These are phyloP conservation scores for Floccularia luteovirens DNA, from an alignment of 768 basidiomycete species.

Conservation along the genomic window DNA sequence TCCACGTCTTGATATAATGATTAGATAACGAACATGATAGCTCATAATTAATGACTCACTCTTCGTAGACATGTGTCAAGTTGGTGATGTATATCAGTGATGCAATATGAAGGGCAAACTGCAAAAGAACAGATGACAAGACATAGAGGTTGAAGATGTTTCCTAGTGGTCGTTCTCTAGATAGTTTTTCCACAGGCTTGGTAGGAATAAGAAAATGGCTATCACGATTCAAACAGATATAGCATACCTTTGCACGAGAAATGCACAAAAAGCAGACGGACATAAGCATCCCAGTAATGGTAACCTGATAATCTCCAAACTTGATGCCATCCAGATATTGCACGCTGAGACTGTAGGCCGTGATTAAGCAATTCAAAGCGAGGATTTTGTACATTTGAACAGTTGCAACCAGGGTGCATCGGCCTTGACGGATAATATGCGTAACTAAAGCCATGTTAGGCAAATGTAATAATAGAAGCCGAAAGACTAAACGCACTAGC, in stretches of 20 bases:
- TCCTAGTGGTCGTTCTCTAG: constrained; percentile 84
- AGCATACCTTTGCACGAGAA: constrained; percentile 85
- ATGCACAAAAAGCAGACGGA: constrained; percentile 98
- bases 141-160: constrained; percentile 99
- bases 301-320: constrained; percentile 98
- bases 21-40: constrained; percentile 4
- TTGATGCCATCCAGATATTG: constrained; percentile 99
- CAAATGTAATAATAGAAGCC: neutral
- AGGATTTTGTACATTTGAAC: constrained; percentile 99
- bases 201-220: neutral
- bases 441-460: constrained; percentile 48
- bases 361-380: constrained; percentile 95
- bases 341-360: constrained; percentile 96
- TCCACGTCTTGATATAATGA: constrained; percentile 40
- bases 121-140: constrained; percentile 81
- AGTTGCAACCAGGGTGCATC: constrained; percentile 97
- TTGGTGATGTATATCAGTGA: constrained; percentile 91
- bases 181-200: constrained; percentile 94
- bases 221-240: neutral
- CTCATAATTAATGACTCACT: constrained; percentile 40
- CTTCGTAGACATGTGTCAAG: constrained; percentile 69
- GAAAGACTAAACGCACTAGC: constrained; percentile 59
- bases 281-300: constrained; percentile 95
- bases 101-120: constrained; percentile 90
- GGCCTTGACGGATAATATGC: constrained; percentile 96